Base-by-base conservation (phyloP, 768 basidiomycete species). In the Tricholoma sp. region DNA sequence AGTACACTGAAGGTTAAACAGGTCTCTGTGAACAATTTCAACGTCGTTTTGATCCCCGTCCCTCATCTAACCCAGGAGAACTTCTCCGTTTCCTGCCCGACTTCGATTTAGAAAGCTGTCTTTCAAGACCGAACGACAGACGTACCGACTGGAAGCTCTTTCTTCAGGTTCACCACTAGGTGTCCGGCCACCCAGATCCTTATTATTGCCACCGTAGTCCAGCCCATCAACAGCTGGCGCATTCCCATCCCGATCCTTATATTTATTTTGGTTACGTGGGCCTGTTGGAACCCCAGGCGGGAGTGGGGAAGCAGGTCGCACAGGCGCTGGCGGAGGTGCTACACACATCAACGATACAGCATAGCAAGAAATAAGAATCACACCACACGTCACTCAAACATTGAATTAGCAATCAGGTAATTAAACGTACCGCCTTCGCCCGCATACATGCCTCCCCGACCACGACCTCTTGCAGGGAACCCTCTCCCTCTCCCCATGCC, bases 261-360 rank as follows among this genome's bases (percentile, higher is more conserved):
- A 93, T 67, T 91, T 91, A 67, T 89, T 90, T 70, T 89, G 88
- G 68, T 92, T 92, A 45, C 91, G 79, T 11, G 91, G 91, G 1
- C 91, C 91, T 0, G 91, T 94, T 1, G 91, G 91, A 18, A 94
- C 91, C 57, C 86, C 86, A 12, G 91, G 90, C 0, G 91, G 91
- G 1, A 94, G 78, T 16, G 91, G 91, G 0, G 91, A 93, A 5
- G 90, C 87, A 4, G 91, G 86, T 57, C 91, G 81, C 34, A 84
- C 84, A 39, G 88, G 84, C 6, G 78, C 76, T 55, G 77, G 75
- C 22, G 83, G 80, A 18, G 71, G 71, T 54, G 58, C 67, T 70
- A 52, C 57, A 51, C 22, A 49, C 16, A 50, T 18, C 50, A 56
- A 54, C 34, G 58, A 46, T 63, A 52, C 50, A 24, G 37, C 32